Base-by-base conservation (phyloP, 345 rosid species). In the Bruguiera sexangula region DNA sequence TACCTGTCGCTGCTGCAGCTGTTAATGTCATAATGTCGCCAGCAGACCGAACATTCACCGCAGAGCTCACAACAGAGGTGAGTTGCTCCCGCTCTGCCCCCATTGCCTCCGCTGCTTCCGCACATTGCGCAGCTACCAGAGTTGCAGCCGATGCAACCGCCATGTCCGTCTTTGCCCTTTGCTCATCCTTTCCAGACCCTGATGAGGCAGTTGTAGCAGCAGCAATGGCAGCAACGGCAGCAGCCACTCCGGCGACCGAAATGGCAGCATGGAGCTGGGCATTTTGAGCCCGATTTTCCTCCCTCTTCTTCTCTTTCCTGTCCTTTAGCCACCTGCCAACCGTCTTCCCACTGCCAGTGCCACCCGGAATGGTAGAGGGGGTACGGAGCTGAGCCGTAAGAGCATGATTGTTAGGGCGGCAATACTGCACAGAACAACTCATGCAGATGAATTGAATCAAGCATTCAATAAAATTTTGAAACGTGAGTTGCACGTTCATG, bases 101-200 rank as follows among this genome's bases (percentile, higher is more conserved):
- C 92, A 89, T 80, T 0, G 88, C 88, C 72, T 93, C 98, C 0
- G 98, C 98, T 0, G 89, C 88, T 80, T 93, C 98, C 1, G 91
- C 90, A 5, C 98, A 93, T 65, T 93, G 97, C 0, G 97, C 96
- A 0, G 98, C 98, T 1, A 91, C 97, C 34, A 93, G 75, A 0
- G 94, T 85, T 1, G 98, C 97, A 0, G 98, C 98, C 0, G 98
- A 87, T 6, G 98, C 97, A 48, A 93, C 90, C 0, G 97, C 98
- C 93, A 86, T 77, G 52, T 89, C 90, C 0, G 89, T 90, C 75
- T 89, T 89, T 0, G 88, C 88, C 85, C 78, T 83, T 68, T 83
- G 89, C 79, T 90, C 98, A 32, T 90, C 96, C 70, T 86, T 92
- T 3, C 91, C 88, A 0, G 80, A 39, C 18, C 85, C 83, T 0